Percentiles rank a stretch among this genome's conserved stretches.
These are phyloP conservation scores for Ceratocystis alfenasii DNA, from an alignment of 2,329 filamentous ascomycete genomes.

Conservation along the genomic window DNA sequence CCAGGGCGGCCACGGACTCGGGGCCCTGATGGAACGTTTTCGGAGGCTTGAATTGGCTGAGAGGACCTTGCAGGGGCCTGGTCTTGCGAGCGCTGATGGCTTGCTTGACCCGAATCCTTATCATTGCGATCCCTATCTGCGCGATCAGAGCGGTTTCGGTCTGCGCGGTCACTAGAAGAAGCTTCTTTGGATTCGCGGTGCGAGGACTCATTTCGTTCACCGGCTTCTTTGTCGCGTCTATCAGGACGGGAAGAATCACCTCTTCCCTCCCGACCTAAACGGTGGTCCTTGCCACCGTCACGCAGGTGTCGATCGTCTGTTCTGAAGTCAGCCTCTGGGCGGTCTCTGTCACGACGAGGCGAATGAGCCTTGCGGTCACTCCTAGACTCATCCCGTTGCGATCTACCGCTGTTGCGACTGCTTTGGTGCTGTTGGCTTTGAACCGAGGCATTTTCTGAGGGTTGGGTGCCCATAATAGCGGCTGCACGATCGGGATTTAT, in stretches of 20 bases:
- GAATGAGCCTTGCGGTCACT: constrained; percentile 16
- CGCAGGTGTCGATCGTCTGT: constrained; percentile 16
- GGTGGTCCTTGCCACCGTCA: constrained; percentile 27
- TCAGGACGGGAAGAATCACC: constrained; percentile 41
- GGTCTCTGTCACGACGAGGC: constrained; percentile 18
- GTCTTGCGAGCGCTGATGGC: constrained; percentile 41
- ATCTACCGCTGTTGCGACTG: constrained; percentile 4
- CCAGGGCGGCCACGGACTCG: constrained; percentile 22
- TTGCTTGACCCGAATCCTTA: constrained; percentile 33
- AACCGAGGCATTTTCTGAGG: not conserved
- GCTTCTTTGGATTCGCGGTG: constrained; percentile 24
- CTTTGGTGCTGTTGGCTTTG: not conserved
- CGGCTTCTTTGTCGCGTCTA: constrained; percentile 29
- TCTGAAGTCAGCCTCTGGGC: constrained; percentile 8
- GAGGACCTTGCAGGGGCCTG: constrained; percentile 25
- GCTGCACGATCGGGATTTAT: constrained; percentile 47
- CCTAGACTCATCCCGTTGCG: constrained; percentile 15
- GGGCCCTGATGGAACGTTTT: constrained; percentile 26
- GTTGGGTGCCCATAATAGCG: constrained; percentile 30
- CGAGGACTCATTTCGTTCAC: constrained; percentile 28
- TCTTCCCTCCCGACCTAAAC: constrained; percentile 27
- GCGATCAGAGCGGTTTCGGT: not conserved
- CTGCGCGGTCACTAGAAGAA: not conserved
- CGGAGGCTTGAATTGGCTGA: not conserved
- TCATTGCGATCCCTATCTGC: constrained; percentile 10